Evolutionary conservation across 1,139 yeast species (phyloP).

Genomic region (Magnusiomyces magnusii): DNA sequence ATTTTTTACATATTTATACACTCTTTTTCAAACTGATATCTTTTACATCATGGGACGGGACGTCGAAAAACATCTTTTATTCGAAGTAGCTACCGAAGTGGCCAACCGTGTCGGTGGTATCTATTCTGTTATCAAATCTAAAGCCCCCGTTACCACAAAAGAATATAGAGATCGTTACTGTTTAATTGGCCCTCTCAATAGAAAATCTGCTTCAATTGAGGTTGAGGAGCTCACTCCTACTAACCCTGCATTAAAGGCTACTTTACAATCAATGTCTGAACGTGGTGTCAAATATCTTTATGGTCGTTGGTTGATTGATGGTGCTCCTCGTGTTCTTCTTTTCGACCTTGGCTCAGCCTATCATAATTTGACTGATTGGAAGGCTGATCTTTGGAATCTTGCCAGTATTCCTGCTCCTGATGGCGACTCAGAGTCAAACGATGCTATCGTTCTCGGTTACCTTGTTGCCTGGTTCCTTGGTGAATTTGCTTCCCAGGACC

Average conservation of each 20-base stretch:
- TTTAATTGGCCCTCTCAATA: conserved; percentile 78
- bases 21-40: background rate
- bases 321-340: conserved; percentile 87
- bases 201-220: conserved; percentile 78
- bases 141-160: conserved; percentile 94
- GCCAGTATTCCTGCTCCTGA: conserved; percentile 94
- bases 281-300: conserved; percentile 80
- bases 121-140: conserved; percentile 91
- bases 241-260: conserved; percentile 48
- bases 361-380: conserved; percentile 79
- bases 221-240: conserved; percentile 75
- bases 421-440: conserved; percentile 80
- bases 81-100: conserved; percentile 96
- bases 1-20: background rate
- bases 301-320: conserved; percentile 97
- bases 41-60: conserved; percentile 29
- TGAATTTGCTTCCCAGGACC: conserved; percentile 75
- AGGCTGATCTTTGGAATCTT: conserved; percentile 80
- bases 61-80: conserved; percentile 69
- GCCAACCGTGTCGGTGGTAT: conserved; percentile 98
- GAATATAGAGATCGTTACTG: conserved; percentile 88
- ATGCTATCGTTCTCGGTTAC: conserved; percentile 88
- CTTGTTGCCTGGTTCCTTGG: conserved; percentile 97
- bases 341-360: conserved; percentile 79
- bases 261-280: conserved; percentile 55